Evolutionary conservation across 106 monocot genomes (phyloP).

Genomic region (Narthecium ossifragum): DNA sequence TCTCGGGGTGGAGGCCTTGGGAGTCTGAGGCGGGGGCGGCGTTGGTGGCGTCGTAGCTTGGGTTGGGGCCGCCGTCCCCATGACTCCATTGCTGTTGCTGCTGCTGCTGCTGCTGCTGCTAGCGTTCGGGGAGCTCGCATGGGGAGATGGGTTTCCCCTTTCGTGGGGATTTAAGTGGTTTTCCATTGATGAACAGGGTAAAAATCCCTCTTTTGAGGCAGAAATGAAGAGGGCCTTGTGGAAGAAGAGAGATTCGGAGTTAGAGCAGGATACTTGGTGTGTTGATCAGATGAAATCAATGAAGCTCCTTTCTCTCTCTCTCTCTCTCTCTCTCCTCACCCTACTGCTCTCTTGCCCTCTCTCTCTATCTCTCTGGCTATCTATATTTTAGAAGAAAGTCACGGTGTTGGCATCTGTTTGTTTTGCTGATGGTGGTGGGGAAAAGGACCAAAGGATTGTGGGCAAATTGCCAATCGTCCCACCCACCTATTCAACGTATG

Average conservation of each 20-base stretch:
- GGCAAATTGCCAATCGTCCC: neutral
- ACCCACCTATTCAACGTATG: neutral
- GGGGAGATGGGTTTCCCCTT: conserved; percentile 8
- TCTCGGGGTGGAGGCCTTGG: conserved; percentile 16
- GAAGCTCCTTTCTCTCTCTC: neutral
- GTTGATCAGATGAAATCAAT: neutral
- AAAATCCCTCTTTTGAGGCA: neutral
- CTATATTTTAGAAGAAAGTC: no score
- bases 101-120: conserved; percentile 15
- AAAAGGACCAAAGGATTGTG: neutral
- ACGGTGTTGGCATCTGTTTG: neutral
- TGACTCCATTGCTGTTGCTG: neutral
- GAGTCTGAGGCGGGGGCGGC: conserved; percentile 6
- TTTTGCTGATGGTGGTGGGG: neutral
- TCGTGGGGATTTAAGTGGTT: conserved; percentile 1
- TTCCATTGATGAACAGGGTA: conserved; percentile 13
- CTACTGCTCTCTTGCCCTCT: neutral
- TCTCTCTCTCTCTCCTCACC: conserved; percentile 1
- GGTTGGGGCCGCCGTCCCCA: neutral
- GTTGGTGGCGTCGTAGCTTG: neutral
- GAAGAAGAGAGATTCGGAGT: neutral
- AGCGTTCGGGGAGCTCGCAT: conserved; percentile 22
- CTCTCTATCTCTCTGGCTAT: neutral
- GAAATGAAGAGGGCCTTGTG: neutral
- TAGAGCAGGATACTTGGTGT: neutral